phyloP scores from a whole-genome alignment of 2,329 filamentous ascomycete species.

The Alternaria viburni region DNA sequence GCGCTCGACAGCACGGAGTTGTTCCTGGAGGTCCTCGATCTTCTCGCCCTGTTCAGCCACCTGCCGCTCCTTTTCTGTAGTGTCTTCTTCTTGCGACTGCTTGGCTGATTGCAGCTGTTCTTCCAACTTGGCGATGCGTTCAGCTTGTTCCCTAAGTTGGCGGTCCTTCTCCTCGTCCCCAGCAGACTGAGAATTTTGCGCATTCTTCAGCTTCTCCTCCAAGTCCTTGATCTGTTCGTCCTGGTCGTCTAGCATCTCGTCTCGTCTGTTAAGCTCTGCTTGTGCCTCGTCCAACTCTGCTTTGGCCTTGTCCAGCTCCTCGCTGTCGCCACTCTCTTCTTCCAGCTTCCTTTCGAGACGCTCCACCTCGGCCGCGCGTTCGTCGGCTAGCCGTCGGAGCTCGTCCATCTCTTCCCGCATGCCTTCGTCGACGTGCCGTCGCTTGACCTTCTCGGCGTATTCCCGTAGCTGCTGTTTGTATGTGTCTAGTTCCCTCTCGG shows the following conservation, averaged over 20 bases:
- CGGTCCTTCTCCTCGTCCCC: slow-evolving; percentile 41
- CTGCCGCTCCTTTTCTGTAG: slow-evolving; percentile 35
- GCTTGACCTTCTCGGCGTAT: slow-evolving; percentile 80
- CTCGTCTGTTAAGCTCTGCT: slow-evolving; percentile 42
- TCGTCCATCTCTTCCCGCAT: slow-evolving; percentile 67
- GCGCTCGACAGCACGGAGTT: slow-evolving; percentile 29
- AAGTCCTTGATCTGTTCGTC: slow-evolving; percentile 47
- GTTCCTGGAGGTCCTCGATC: slow-evolving; percentile 44
- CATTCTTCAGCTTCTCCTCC: slow-evolving; percentile 38
- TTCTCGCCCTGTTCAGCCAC: slow-evolving; percentile 43
- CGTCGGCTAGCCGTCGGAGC: slow-evolving; percentile 53
- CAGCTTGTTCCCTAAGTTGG: slow-evolving; percentile 36
- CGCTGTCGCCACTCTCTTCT: slow-evolving; percentile 35
- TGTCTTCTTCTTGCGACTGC: slow-evolving; percentile 27
- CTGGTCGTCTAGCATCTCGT: slow-evolving; percentile 46
- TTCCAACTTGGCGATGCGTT: slow-evolving; percentile 38
- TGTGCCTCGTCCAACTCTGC: slow-evolving; percentile 44
- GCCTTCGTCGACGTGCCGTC: slow-evolving; percentile 74
- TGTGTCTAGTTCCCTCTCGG: slow-evolving; percentile 84
- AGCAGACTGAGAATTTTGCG: slow-evolving; percentile 36
- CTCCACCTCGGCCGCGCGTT: slow-evolving; percentile 48
- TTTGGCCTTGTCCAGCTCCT: slow-evolving; percentile 46
- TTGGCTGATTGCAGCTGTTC: slow-evolving; percentile 33
- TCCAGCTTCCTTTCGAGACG: slow-evolving; percentile 44
- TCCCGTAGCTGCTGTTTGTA: slow-evolving; percentile 83